Evolutionary conservation across 2,329 filamentous ascomycete species (phyloP).

Genomic region (Didymella exigua): DNA sequence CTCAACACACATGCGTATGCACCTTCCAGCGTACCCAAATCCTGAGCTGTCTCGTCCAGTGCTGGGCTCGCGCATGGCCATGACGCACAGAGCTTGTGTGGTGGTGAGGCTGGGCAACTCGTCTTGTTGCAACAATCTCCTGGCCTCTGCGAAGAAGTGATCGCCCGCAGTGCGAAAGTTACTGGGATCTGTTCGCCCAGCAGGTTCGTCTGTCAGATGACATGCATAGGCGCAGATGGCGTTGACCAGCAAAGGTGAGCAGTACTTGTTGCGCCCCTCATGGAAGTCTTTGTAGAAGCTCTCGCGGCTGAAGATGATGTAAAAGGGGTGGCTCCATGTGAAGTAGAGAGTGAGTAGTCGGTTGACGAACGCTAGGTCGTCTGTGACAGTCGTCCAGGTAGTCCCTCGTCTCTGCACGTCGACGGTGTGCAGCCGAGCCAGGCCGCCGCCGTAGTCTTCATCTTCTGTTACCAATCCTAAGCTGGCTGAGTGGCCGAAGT

Average conservation of each 20-base stretch:
- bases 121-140: conserved; percentile 62
- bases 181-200: conserved; percentile 65
- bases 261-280: conserved; percentile 66
- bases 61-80: conserved; percentile 76
- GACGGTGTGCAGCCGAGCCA: conserved; percentile 18
- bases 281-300: conserved; percentile 71
- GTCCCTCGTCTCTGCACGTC: conserved; percentile 27
- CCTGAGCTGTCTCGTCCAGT: conserved; percentile 74
- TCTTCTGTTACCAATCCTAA: conserved; percentile 46
- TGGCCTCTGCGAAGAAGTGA: conserved; percentile 74
- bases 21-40: conserved; percentile 74
- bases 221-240: conserved; percentile 70
- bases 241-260: conserved; percentile 70
- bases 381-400: conserved; percentile 67
- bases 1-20: conserved; percentile 73
- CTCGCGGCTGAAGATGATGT: conserved; percentile 73
- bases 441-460: conserved; percentile 36
- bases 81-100: conserved; percentile 75
- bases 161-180: conserved; percentile 71
- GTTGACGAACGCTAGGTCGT: conserved; percentile 63
- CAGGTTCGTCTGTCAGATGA: conserved; percentile 69
- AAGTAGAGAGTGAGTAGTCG: conserved; percentile 72
- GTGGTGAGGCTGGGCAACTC: conserved; percentile 70
- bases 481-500: conserved; percentile 48
- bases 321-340: conserved; percentile 74